phyloP scores from a whole-genome alignment of 73 alveolate species.

The Paramecium bursaria region DNA sequence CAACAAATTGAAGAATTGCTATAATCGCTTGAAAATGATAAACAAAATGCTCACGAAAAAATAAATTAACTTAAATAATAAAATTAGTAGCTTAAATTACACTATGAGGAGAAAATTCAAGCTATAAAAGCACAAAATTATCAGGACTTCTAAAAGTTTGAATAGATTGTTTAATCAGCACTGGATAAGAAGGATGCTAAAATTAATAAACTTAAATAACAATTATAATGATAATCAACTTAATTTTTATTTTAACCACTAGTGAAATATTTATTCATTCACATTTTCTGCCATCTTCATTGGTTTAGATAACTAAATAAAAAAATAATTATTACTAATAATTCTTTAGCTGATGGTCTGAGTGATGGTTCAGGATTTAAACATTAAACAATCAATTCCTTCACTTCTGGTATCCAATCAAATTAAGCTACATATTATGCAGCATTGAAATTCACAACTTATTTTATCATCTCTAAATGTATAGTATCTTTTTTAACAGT shows the following conservation, averaged over 20 bases:
- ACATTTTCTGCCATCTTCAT: slow-evolving; percentile 48
- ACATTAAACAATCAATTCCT: slow-evolving; percentile 16
- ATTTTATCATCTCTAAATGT: slow-evolving; percentile 9
- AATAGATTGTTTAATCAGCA: slow-evolving; percentile 32
- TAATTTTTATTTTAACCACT: slow-evolving; percentile 23
- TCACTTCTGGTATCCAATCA: slow-evolving; percentile 34
- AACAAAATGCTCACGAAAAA: slow-evolving; percentile 15
- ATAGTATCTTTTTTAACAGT: slow-evolving; percentile 3
- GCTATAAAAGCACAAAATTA: slow-evolving; percentile 4
- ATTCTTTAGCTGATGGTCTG: slow-evolving; percentile 32
- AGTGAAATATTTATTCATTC: slow-evolving; percentile 43
- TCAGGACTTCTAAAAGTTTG: slow-evolving; percentile 26
- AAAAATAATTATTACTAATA: too few species aligned
- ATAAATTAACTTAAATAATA: background rate
- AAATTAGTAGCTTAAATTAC: background rate
- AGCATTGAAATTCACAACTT: background rate
- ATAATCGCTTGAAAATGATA: slow-evolving; percentile 12
- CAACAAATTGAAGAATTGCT: slow-evolving; percentile 1
- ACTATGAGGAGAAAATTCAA: slow-evolving; percentile 17
- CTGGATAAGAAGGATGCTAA: slow-evolving; percentile 33
- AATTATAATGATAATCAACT: slow-evolving; percentile 8
- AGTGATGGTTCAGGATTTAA: slow-evolving; percentile 26
- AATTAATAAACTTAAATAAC: slow-evolving; percentile 10
- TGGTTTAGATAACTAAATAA: too few species aligned
- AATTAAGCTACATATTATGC: slow-evolving; percentile 7